Conservation (phyloP, 805 yeast genomes). For the Zygosaccharomyces siamensis region DNA sequence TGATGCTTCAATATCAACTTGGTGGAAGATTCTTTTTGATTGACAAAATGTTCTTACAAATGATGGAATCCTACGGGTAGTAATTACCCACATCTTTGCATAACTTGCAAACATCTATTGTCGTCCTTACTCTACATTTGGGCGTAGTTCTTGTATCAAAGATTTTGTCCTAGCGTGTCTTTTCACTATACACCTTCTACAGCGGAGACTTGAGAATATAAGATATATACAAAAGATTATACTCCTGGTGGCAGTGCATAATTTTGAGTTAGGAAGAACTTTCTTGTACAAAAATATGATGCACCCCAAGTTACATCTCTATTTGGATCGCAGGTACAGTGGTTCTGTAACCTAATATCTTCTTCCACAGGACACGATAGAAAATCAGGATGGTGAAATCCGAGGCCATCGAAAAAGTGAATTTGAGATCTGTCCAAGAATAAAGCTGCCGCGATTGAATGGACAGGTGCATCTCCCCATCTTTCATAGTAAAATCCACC, state of each 20-base stretch:
- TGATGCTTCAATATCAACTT: conserved; percentile 22
- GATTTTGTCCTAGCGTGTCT: neutral
- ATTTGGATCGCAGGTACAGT: conserved; percentile 57
- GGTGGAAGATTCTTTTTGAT: neutral
- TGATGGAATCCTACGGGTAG: neutral
- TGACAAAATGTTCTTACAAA: neutral
- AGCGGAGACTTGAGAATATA: neutral
- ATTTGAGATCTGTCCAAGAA: conserved; percentile 56
- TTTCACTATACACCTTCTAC: neutral
- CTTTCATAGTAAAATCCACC: conserved; percentile 87
- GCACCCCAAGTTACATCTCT: conserved; percentile 67
- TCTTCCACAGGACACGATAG: conserved; percentile 55
- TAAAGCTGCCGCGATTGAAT: conserved; percentile 72
- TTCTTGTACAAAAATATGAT: conserved; percentile 62
- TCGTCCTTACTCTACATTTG: neutral
- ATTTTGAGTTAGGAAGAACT: conserved; percentile 42
- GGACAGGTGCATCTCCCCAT: conserved; percentile 93
- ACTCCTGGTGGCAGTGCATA: conserved; percentile 20
- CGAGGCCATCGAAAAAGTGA: conserved; percentile 70
- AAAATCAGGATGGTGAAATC: conserved; percentile 70
- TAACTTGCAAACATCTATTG: neutral
- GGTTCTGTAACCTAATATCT: conserved; percentile 49
- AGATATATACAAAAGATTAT: conserved; percentile 1
- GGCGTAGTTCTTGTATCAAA: neutral
- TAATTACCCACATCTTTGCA: neutral